Evolutionary conservation across 768 basidiomycete genomes (phyloP), one percentile per base, ranked within the genome.

Genomic region (Tricholoma furcatifolium): DNA sequence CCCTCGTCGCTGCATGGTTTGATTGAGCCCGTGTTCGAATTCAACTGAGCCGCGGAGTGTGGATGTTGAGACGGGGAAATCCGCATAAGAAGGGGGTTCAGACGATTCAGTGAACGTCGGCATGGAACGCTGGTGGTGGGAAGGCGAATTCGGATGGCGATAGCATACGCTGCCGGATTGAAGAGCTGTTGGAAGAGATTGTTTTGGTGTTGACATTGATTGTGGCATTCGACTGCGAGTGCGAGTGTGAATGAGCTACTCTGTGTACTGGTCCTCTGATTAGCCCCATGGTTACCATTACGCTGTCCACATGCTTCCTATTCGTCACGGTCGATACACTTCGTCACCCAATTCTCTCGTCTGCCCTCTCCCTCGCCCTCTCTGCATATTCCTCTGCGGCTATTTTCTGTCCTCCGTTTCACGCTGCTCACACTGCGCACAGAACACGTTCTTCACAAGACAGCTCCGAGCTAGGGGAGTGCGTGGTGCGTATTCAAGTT

Each of bases 1-100:
- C 92, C 96, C 65, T 96, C 96, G 54, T 95, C 91, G n/a, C 88
- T 87, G 9, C 77, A 73, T 1, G 82, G 80, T 59, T 66, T 64
- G 48, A 82, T 72, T 21, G 47, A 31, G 23, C 27, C 27, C 7
- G 27, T 27, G 27, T 27, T 27, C 7, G 27, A 27, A 4, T 27
- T 27, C 4, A 60, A 57, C 11, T 61, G 67, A 21, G 30, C 8
- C 9, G 36, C 17, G 6, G 31, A n/a, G n/a, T 36, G 14, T 53
- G 47, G 14, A 54, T 4, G n/a, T 54, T 38, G 12, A n/a, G 47
- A 43, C 24, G 53, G 47, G 10, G 53, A 54, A 12, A 48, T 62
- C 61, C 15, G 85, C 85, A 60, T 88, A 90, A 0, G 88, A 86
- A 1, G 89, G 88, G 15, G 88, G 88, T 21, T 75, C 72, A 1